phyloP scores from a whole-genome alignment of 768 basidiomycete genomes.

The Amylocystis lapponica region DNA sequence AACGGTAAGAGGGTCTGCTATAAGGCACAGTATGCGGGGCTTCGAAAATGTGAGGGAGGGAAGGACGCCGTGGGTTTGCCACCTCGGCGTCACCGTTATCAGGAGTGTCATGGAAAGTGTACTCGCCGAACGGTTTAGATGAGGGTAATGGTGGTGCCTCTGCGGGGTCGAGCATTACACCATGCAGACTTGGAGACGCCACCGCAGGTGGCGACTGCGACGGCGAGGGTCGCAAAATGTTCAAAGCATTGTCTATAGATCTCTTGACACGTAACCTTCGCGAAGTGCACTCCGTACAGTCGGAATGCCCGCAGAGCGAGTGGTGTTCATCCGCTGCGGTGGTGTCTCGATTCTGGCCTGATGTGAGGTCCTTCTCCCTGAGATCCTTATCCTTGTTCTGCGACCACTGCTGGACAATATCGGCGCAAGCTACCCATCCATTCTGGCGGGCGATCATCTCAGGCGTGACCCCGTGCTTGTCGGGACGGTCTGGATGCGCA shows the following conservation, averaged over 20 bases:
- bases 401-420: conserved; percentile 63
- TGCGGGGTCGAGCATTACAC: no score
- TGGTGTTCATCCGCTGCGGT: background rate
- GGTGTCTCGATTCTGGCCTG: no score
- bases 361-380: conserved; percentile 41
- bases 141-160: no score
- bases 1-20: conserved; percentile 8
- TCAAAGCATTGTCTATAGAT: conserved; percentile 67
- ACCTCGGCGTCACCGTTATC: no score
- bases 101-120: conserved; percentile 37
- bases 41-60: conserved; percentile 50
- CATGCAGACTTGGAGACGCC: background rate
- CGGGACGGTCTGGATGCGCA: conserved; percentile 72
- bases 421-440: conserved; percentile 75
- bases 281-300: conserved; percentile 13
- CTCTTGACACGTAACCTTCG: conserved; percentile 64
- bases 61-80: conserved; percentile 70
- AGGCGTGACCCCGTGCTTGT: conserved; percentile 91
- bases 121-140: conserved; percentile 38
- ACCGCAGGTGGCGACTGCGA: conserved; percentile 14
- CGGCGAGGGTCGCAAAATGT: conserved; percentile 35
- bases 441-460: conserved; percentile 77
- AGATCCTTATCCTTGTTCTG: conserved; percentile 58
- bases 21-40: conserved; percentile 17
- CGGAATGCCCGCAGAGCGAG: background rate